A percentile compares a stretch with the other conserved stretches of the same genome.
Conservation (phyloP, 1,139 yeast species). For the Wickerhamomyces sp. region DNA sequence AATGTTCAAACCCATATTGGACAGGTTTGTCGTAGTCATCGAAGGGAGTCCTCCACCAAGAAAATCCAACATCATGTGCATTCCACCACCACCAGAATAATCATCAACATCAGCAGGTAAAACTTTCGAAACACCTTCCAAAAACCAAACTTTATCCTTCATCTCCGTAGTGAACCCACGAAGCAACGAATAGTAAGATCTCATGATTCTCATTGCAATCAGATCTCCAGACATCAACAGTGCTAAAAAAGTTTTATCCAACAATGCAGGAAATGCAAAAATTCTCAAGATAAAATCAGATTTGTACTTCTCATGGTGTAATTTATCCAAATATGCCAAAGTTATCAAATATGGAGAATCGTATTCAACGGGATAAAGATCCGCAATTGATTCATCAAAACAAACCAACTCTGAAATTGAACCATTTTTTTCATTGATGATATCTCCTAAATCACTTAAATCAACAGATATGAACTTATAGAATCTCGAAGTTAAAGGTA, state of each 20-base stretch:
- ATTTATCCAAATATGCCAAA: slow-evolving; percentile 77
- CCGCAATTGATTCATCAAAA: slow-evolving; percentile 81
- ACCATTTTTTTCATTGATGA: slow-evolving; percentile 42
- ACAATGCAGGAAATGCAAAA: slow-evolving; percentile 88
- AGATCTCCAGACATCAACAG: slow-evolving; percentile 79
- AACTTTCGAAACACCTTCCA: slow-evolving; percentile 86
- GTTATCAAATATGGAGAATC: slow-evolving; percentile 84
- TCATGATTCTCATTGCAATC: slow-evolving; percentile 84
- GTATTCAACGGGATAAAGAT: slow-evolving; percentile 78
- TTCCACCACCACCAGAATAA: slow-evolving; percentile 82
- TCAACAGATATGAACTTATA: slow-evolving; percentile 77
- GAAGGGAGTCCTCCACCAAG: slow-evolving; percentile 73
- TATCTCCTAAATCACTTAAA: slow-evolving; percentile 73
- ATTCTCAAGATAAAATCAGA: slow-evolving; percentile 82
- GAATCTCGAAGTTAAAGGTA: slow-evolving; percentile 71
- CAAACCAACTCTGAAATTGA: slow-evolving; percentile 62
- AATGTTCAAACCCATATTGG: slow-evolving; percentile 38
- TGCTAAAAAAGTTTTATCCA: slow-evolving; percentile 73
- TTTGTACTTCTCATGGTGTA: slow-evolving; percentile 76
- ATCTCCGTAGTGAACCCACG: slow-evolving; percentile 79
- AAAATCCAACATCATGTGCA: slow-evolving; percentile 87
- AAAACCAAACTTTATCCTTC: slow-evolving; percentile 89
- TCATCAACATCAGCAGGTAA: slow-evolving; percentile 81
- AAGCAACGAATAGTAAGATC: slow-evolving; percentile 77
- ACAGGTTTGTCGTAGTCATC: slow-evolving; percentile 38